Percentiles rank a stretch among this genome's conserved stretches.
Conservation (phyloP, 176 grass and related monocot species). For the Echinochloa phyllopogon region DNA sequence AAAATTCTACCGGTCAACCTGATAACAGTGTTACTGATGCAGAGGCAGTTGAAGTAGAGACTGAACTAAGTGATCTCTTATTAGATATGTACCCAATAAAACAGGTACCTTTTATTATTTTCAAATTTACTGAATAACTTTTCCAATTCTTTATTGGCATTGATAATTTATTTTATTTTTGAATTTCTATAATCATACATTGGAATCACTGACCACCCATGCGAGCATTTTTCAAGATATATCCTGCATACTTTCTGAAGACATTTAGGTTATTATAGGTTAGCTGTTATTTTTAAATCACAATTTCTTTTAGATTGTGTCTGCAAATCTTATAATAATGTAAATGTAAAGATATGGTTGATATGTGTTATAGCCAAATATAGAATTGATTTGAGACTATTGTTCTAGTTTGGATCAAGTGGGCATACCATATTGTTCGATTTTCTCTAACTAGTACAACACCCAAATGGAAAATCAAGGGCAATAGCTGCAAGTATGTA, state of each 20-base stretch:
- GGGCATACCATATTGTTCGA: not conserved
- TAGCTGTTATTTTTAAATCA: not conserved
- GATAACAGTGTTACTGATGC: slow-evolving; percentile 57
- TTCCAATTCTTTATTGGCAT: not conserved
- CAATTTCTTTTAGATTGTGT: slow-evolving; percentile 9
- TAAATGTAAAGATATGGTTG: not conserved
- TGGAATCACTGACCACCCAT: slow-evolving; percentile 7
- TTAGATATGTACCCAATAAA: slow-evolving; percentile 90
- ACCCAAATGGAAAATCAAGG: not conserved
- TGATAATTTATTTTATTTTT: slow-evolving; percentile 6
- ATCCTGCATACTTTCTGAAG: not conserved
- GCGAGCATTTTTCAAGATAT: not conserved
- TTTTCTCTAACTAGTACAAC: not conserved
- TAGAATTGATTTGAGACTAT: not conserved
- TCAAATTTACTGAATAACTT: slow-evolving; percentile 3
- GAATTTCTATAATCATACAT: not conserved
- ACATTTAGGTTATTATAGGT: not conserved
- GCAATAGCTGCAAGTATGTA: not conserved
- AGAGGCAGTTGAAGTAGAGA: slow-evolving; percentile 83
- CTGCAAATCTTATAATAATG: slow-evolving; percentile 6
- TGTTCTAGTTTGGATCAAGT: slow-evolving; percentile 11
- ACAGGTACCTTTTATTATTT: slow-evolving; percentile 63
- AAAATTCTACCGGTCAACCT: slow-evolving; percentile 61
- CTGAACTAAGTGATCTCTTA: slow-evolving; percentile 84
- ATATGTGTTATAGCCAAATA: not conserved